Evolutionary conservation across 257 asterid species (phyloP).

Genomic region (Scutellaria barbata): DNA sequence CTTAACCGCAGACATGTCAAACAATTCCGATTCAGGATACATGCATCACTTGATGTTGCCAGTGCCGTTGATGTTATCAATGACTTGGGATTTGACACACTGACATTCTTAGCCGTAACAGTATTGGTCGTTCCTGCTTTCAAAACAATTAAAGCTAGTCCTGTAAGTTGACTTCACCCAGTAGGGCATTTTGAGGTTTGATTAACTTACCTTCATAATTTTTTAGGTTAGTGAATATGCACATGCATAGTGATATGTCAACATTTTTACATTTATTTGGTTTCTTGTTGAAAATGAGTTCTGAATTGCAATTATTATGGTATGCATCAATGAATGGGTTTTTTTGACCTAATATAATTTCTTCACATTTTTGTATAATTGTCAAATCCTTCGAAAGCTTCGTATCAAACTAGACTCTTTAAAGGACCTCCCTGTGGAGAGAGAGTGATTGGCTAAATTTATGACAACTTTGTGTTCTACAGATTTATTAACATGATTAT

Average conservation of each 20-base stretch:
- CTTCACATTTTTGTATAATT: constrained; percentile 3
- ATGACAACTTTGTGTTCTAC: not conserved
- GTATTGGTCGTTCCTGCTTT: constrained; percentile 95
- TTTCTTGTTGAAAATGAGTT: constrained; percentile 27
- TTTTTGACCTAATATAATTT: constrained; percentile 3
- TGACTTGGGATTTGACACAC: constrained; percentile 90
- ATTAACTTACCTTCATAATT: not conserved
- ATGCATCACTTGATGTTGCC: constrained; percentile 75
- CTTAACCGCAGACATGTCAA: constrained; percentile 37
- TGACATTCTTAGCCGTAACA: constrained; percentile 91
- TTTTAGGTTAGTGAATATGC: not conserved
- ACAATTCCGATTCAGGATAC: constrained; percentile 51
- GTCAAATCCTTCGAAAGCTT: constrained; percentile 14
- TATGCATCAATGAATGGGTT: not conserved
- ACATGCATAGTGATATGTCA: not conserved
- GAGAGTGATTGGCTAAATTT: not conserved
- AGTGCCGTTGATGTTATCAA: constrained; percentile 92
- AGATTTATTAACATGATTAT: constrained; percentile 3
- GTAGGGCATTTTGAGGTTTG: constrained; percentile 6
- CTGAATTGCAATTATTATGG: not conserved
- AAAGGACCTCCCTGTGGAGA: constrained; percentile 17
- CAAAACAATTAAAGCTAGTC: constrained; percentile 88
- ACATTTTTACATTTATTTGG: not conserved
- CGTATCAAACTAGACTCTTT: not conserved
- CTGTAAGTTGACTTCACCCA: constrained; percentile 62